Base-by-base conservation (phyloP, 495 filamentous ascomycete genomes). In the Astrothelium subdiscretum region DNA sequence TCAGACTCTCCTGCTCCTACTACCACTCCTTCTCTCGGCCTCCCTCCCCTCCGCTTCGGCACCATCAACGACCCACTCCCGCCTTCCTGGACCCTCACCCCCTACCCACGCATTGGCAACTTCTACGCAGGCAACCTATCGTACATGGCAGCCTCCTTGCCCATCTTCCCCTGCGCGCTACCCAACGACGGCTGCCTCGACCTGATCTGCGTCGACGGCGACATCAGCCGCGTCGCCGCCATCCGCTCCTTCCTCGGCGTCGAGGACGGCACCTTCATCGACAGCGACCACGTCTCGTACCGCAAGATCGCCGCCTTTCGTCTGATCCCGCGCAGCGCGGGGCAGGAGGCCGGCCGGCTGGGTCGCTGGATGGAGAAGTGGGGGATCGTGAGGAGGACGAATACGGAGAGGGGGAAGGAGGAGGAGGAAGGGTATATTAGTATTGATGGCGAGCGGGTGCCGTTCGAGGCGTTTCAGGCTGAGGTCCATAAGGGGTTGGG, bases 71-170 rank as follows among this genome's bases (percentile, higher is more conserved):
- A 92, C 65, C 79, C 87, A 8, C 70, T 97, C 1, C 91, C 83
- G 35, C 96, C 91, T 88, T 79, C 86, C 59, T 74, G 86, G 24
- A 73, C 87, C 12, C 83, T 88, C 4, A 79, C 85, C 58, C 84
- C 90, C 61, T n/a, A 60, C 27, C 65, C 67, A n/a, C 88, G 84
- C 20, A 76, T 98, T 42, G 91, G 92, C 6, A 97, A 89, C 70
- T 97, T 98, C 76, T 97, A 94, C 72, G 87, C 86, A 10, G 94
- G 94, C 59, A 98, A 96, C 69, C 94, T 97, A 91, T 84, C 89
- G 4, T 90, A 86, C 73, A 90, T 98, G 89, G 85, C 90, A 2
- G 82, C 91, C 26, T 87, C 89, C 61, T 81, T 85, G 35, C 90
- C 89, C 67, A 95, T 97, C 78, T 98, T 98, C 80, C 81, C 90